Evolutionary conservation across 2,329 filamentous ascomycete species (phyloP).

Genomic region (Calcarisporium arbuscula): DNA sequence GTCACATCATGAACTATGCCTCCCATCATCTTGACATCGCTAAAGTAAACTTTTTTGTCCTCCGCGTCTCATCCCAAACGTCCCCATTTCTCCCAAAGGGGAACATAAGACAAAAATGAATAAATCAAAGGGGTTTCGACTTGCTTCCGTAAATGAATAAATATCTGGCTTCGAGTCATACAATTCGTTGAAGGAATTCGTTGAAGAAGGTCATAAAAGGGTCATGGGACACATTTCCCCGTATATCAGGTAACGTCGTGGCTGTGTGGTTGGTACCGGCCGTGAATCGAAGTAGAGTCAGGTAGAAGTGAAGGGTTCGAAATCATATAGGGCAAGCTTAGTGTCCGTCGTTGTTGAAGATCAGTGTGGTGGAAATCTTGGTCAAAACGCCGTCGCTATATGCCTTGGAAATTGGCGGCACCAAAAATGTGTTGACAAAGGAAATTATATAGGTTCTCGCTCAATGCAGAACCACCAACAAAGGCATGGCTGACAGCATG

Average conservation of each 20-base stretch:
- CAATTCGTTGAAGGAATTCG: slow-evolving; percentile 27
- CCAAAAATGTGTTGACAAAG: slow-evolving; percentile 5
- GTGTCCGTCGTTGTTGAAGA: slow-evolving; percentile 23
- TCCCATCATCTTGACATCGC: no score
- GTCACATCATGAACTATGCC: no score
- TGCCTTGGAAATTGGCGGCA: slow-evolving; percentile 29
- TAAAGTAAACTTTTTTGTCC: not conserved
- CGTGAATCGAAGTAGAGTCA: slow-evolving; percentile 23
- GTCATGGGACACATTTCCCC: slow-evolving; percentile 30
- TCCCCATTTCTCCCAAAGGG: slow-evolving; percentile 9
- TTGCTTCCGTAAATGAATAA: slow-evolving; percentile 15
- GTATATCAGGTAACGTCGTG: slow-evolving; percentile 23
- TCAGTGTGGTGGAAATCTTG: slow-evolving; percentile 26
- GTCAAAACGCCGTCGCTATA: slow-evolving; percentile 39
- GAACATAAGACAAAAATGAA: slow-evolving; percentile 9
- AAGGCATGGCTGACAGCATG: no score
- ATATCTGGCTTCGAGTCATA: slow-evolving; percentile 36
- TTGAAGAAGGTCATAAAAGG: slow-evolving; percentile 32
- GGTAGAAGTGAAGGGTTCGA: slow-evolving; percentile 16
- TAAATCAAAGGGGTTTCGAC: slow-evolving; percentile 15
- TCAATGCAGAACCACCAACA: no score
- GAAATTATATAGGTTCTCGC: no score
- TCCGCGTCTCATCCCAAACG: no score
- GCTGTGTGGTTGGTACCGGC: slow-evolving; percentile 26
- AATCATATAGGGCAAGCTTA: slow-evolving; percentile 13